Percentiles rank a stretch among this genome's conserved stretches.
phyloP scores from a whole-genome alignment of 352 stramenopile species.

The Elongisporangium prolatum region DNA sequence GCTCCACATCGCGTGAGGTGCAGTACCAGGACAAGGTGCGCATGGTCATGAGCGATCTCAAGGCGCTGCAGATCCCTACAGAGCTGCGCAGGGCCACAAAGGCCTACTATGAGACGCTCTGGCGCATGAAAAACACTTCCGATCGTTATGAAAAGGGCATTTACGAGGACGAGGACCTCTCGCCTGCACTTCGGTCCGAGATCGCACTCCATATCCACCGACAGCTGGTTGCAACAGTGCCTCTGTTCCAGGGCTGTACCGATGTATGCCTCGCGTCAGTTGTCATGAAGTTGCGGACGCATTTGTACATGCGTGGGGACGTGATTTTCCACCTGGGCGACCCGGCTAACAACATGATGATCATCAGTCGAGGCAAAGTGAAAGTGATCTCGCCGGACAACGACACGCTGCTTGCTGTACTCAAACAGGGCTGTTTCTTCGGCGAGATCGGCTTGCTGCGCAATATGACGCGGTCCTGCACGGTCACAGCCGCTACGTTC shows the following conservation, averaged over 20 bases:
- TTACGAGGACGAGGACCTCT: conserved; percentile 65
- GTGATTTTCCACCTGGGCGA: conserved; percentile 62
- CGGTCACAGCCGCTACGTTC: conserved; percentile 49
- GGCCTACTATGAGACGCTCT: conserved; percentile 61
- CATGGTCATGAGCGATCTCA: conserved; percentile 61
- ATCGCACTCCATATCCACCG: conserved; percentile 65
- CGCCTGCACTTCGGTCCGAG: conserved; percentile 40
- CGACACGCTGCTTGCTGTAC: conserved; percentile 38
- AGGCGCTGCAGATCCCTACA: conserved; percentile 43
- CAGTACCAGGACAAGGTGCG: conserved; percentile 62
- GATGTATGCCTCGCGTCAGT: conserved; percentile 48
- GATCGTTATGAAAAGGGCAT: conserved; percentile 64
- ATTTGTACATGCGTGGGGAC: conserved; percentile 54
- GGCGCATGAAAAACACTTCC: conserved; percentile 64
- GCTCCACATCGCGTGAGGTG: conserved; percentile 36
- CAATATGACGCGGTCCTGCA: conserved; percentile 56
- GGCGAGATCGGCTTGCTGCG: conserved; percentile 52
- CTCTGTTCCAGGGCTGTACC: conserved; percentile 53
- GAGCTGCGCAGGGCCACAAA: conserved; percentile 50
- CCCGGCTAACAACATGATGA: conserved; percentile 51
- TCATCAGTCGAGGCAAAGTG: conserved; percentile 59
- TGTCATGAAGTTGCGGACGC: conserved; percentile 52
- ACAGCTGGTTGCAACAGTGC: conserved; percentile 41
- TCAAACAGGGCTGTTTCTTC: conserved; percentile 64
- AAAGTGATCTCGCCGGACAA: conserved; percentile 58